Evolutionary conservation across 169 alveolate genomes (phyloP).

Genomic region (Theileria equi): DNA sequence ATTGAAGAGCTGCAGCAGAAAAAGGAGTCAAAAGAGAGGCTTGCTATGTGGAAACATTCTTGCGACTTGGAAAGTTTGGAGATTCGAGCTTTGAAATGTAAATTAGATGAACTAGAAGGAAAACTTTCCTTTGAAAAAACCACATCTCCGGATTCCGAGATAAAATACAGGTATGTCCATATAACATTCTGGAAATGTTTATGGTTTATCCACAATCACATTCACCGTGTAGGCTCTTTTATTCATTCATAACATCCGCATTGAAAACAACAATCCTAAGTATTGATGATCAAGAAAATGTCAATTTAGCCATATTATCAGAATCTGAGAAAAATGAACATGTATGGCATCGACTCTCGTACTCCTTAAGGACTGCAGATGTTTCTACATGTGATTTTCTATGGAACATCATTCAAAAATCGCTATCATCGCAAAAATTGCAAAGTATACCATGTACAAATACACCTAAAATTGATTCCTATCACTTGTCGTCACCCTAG

Average conservation of each 20-base stretch:
- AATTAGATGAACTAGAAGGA: neutral
- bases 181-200: neutral
- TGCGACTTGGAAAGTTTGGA: conserved; percentile 7
- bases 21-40: neutral
- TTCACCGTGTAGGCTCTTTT: conserved; percentile 14
- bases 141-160: neutral
- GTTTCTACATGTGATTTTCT: conserved; percentile 12
- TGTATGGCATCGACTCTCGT: conserved; percentile 8
- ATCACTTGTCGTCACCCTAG: neutral
- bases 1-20: conserved; percentile 10
- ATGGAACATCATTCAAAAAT: conserved; percentile 19
- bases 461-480: conserved; percentile 9
- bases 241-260: conserved; percentile 39
- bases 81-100: neutral
- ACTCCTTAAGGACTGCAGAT: conserved; percentile 10
- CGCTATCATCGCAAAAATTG: neutral
- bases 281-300: conserved; percentile 21
- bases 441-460: no score
- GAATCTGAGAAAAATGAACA: conserved; percentile 46
- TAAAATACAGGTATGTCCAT: neutral
- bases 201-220: neutral
- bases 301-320: conserved; percentile 28
- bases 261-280: conserved; percentile 32
- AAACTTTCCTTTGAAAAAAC: neutral
- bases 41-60: conserved; percentile 4